Conservation (phyloP, 2,329 filamentous ascomycete species). For the Aspergillus aculeatinus region DNA sequence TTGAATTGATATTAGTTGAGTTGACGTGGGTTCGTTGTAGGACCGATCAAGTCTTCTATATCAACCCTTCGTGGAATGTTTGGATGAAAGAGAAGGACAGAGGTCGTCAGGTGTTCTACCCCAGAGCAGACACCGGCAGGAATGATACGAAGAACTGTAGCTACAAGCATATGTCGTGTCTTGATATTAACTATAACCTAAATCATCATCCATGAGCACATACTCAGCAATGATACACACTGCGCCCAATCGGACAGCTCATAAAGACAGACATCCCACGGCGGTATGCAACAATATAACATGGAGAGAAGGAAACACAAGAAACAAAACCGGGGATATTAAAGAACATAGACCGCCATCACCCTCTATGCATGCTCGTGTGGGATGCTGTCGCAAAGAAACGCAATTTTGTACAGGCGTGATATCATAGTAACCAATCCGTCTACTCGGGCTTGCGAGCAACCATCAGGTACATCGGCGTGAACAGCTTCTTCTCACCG, state of each 20-base stretch:
- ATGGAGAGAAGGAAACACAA: slow-evolving; percentile 5
- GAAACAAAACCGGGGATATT: slow-evolving; percentile 13
- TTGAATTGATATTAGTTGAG: too few relatives aligned
- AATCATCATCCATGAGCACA: slow-evolving; percentile 21
- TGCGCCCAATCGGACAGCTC: slow-evolving; percentile 9
- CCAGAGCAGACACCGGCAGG: too few relatives aligned
- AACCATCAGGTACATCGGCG: slow-evolving; percentile 97
- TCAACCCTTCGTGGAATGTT: too few relatives aligned
- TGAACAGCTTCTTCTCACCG: slow-evolving; percentile 88
- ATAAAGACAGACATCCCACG: slow-evolving; percentile 17
- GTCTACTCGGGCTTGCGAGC: slow-evolving; percentile 71
- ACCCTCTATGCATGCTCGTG: slow-evolving; percentile 10
- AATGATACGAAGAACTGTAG: too few relatives aligned
- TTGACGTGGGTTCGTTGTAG: too few relatives aligned
- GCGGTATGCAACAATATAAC: slow-evolving; percentile 22
- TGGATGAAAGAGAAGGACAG: neutral
- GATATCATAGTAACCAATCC: slow-evolving; percentile 3
- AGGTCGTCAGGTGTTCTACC: neutral
- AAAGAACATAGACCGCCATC: slow-evolving; percentile 23
- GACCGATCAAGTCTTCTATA: too few relatives aligned
- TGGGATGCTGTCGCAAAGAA: slow-evolving; percentile 11
- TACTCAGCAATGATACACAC: slow-evolving; percentile 20
- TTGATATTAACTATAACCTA: slow-evolving; percentile 4
- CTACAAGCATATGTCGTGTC: too few relatives aligned
- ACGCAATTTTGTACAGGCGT: slow-evolving; percentile 17